Evolutionary conservation across 2,329 filamentous ascomycete species (phyloP), one percentile per base, ranked within the genome.

Genomic region (Byssothecium circinans): DNA sequence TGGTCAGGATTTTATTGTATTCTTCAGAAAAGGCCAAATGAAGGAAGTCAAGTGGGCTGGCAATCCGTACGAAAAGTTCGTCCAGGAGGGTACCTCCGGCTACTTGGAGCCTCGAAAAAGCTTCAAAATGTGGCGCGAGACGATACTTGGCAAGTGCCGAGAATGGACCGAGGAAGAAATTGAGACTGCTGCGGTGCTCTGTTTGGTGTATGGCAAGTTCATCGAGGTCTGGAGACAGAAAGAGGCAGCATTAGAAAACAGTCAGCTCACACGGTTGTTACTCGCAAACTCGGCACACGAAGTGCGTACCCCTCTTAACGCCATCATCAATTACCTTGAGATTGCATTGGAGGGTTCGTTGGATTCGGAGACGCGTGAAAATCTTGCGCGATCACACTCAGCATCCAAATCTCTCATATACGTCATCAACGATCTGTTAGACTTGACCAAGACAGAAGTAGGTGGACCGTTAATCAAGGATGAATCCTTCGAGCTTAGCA

Each of bases 221-320:
- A 95, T 95, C 58, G 88, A 95, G 62, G 90, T 95, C 1, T 95
- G 91, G 91, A 80, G 89, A 46, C 89, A 95, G 65, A 95, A 95
- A 57, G 91, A 96, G 67, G 86, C 85, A 1, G 88, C 88, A 0
- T 66, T 95, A 49, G 87, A 95, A 59, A 92, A 78, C 64, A 95
- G 87, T 57, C 87, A 91, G 50, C 76, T 96, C 2, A 95, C 89
- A 0, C 79, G 83, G 38, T 72, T 96, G 3, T 72, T 96, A 1
- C 76, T 96, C 18, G 88, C 90, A 4, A 95, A 96, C 56, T 95
- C 90, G 0, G 91, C 91, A 0, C 91, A 96, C 55, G 91, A 96
- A 74, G 89, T 96, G 8, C 85, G 91, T 41, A 96, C 91, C 0
- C 91, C 91, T 0, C 74, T 96, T 2, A 96, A 96, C 62, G 91